phyloP scores from a whole-genome alignment of 1,139 yeast genomes.

The Pichia cactophila region DNA sequence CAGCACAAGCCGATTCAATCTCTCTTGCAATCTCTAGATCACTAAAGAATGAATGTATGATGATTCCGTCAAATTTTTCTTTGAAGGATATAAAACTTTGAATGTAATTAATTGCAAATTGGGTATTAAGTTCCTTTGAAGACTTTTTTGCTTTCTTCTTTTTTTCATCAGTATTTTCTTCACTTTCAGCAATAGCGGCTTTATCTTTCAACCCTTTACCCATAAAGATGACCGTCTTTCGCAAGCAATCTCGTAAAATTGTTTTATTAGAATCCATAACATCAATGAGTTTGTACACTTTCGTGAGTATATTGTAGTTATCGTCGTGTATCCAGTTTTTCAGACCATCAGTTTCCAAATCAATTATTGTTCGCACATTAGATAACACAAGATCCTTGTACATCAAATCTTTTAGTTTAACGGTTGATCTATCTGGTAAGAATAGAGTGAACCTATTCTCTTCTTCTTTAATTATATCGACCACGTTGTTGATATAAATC shows the following conservation, averaged over 20 bases:
- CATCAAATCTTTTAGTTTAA: slow-evolving; percentile 48
- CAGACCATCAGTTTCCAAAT: slow-evolving; percentile 48
- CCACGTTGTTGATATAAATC: slow-evolving; percentile 47
- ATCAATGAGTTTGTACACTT: slow-evolving; percentile 44
- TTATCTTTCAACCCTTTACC: slow-evolving; percentile 33
- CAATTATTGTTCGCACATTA: slow-evolving; percentile 46
- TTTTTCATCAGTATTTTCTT: slow-evolving; percentile 4
- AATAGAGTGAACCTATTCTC: slow-evolving; percentile 47
- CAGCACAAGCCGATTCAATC: slow-evolving; percentile 55
- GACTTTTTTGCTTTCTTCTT: slow-evolving; percentile 29
- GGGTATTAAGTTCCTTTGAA: slow-evolving; percentile 33
- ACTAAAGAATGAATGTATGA: slow-evolving; percentile 40
- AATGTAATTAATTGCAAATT: slow-evolving; percentile 66
- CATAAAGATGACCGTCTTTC: slow-evolving; percentile 38
- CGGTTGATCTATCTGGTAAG: slow-evolving; percentile 46
- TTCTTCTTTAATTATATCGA: slow-evolving; percentile 51
- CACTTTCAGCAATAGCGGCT: slow-evolving; percentile 13
- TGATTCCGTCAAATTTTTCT: slow-evolving; percentile 43
- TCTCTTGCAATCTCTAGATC: slow-evolving; percentile 47
- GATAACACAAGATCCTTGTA: slow-evolving; percentile 58
- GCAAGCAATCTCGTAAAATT: slow-evolving; percentile 43
- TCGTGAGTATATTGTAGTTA: slow-evolving; percentile 34
- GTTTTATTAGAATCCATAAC: slow-evolving; percentile 49
- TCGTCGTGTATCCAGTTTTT: slow-evolving; percentile 44
- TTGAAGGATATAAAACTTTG: slow-evolving; percentile 49